phyloP scores from a whole-genome alignment of 1,284 basidiomycete genomes.

The Ustilago shanxiensis region DNA sequence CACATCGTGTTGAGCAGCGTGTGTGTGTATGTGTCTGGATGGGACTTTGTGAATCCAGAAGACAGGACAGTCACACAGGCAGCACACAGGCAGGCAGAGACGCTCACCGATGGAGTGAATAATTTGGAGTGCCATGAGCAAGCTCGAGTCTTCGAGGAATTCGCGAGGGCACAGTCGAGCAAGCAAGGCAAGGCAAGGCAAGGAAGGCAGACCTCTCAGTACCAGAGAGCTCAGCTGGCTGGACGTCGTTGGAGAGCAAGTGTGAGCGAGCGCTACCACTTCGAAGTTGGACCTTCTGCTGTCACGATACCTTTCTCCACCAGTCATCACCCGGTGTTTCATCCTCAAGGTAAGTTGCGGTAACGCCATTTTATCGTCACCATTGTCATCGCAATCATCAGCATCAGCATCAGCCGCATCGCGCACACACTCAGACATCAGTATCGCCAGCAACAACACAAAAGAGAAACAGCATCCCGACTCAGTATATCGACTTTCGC shows the following conservation, averaged over 20 bases:
- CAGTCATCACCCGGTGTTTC: constrained; percentile 50
- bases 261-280: constrained; percentile 12
- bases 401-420: constrained; percentile 5
- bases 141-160: not conserved
- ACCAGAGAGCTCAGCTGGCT: not conserved
- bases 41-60: not conserved
- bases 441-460: not conserved
- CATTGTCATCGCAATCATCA: constrained; percentile 37
- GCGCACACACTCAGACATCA: constrained; percentile 3
- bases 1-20: too few species aligned
- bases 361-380: constrained; percentile 12
- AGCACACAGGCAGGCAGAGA: not conserved
- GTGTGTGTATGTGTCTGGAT: too few species aligned
- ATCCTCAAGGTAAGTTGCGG: constrained; percentile 54
- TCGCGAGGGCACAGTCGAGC: not conserved
- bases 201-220: not conserved
- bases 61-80: not conserved
- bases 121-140: constrained; percentile 14
- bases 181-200: too few species aligned
- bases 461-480: constrained; percentile 8
- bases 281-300: constrained; percentile 27
- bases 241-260: constrained; percentile 11
- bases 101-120: too few species aligned
- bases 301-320: constrained; percentile 42
- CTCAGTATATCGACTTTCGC: not conserved